These are phyloP conservation scores for Ceratobasidium sp. DNA, from an alignment of 1,284 basidiomycete genomes.

Conservation along the genomic window DNA sequence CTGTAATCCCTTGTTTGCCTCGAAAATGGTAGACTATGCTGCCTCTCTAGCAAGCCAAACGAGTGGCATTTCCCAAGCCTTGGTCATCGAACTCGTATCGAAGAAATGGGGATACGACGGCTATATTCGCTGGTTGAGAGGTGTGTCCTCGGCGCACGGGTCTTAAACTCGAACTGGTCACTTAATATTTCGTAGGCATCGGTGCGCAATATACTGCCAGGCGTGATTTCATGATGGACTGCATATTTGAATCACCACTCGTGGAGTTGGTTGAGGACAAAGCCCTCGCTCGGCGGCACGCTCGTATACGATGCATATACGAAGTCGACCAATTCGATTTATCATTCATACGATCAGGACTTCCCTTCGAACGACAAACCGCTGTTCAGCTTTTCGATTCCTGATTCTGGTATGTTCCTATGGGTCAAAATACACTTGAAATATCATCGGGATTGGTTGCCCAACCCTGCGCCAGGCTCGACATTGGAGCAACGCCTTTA, in stretches of 20 bases:
- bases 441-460: constrained; percentile 62
- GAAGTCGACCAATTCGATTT: constrained; percentile 45
- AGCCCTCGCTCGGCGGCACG: background rate
- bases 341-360: constrained; percentile 63
- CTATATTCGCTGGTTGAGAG: constrained; percentile 82
- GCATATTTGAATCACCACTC: constrained; percentile 59
- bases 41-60: constrained; percentile 20
- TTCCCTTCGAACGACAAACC: constrained; percentile 55
- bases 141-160: constrained; percentile 56
- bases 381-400: constrained; percentile 78
- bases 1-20: constrained; percentile 77
- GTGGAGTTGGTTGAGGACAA: constrained; percentile 6
- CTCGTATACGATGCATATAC: constrained; percentile 25
- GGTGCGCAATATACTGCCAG: constrained; percentile 68
- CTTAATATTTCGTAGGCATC: constrained; percentile 61
- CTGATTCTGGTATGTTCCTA: constrained; percentile 77
- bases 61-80: constrained; percentile 58
- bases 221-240: constrained; percentile 74
- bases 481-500: constrained; percentile 70
- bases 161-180: background rate
- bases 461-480: constrained; percentile 58
- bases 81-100: constrained; percentile 73
- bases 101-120: constrained; percentile 77
- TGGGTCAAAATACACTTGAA: constrained; percentile 79
- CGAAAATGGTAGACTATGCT: constrained; percentile 55